Evolutionary conservation across 192 early-diverging fungal species (phyloP).

Genomic region (Mortierella claussenii): DNA sequence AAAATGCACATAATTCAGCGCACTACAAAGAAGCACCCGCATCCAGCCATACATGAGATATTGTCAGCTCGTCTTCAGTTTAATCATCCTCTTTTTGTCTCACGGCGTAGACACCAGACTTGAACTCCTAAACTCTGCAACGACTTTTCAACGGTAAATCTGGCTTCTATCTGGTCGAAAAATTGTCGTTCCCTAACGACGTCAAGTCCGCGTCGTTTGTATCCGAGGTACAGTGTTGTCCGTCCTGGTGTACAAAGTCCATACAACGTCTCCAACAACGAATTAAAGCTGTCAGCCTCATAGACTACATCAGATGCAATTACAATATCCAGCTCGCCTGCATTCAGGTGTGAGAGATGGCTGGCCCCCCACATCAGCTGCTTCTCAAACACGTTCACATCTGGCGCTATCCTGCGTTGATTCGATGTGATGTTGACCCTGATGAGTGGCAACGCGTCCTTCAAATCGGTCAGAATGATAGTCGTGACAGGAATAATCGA

Average conservation of each 20-base stretch:
- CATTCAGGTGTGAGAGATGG: not conserved
- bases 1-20: not conserved
- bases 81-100: not conserved
- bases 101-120: constrained; percentile 12
- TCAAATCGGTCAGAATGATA: constrained; percentile 55
- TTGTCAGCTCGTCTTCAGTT: not conserved
- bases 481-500: constrained; percentile 1
- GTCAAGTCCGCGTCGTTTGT: constrained; percentile 54
- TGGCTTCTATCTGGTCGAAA: constrained; percentile 22
- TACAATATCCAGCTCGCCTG: constrained; percentile 44
- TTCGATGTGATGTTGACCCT: constrained; percentile 51
- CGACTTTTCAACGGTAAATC: constrained; percentile 32
- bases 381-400: constrained; percentile 4
- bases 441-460: constrained; percentile 55
- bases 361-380: constrained; percentile 32
- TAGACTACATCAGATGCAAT: constrained; percentile 66
- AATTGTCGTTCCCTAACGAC: constrained; percentile 40
- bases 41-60: too few species aligned
- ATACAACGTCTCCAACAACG: constrained; percentile 50
- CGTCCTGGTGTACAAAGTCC: constrained; percentile 34
- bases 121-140: constrained; percentile 5
- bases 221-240: constrained; percentile 56
- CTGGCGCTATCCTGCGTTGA: constrained; percentile 10
- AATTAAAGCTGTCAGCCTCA: constrained; percentile 39
- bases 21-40: too few species aligned